A percentile compares a stretch with the other conserved stretches of the same genome.
phyloP scores from a whole-genome alignment of 2,329 filamentous ascomycete species.

The Aspergillus alliaceus region DNA sequence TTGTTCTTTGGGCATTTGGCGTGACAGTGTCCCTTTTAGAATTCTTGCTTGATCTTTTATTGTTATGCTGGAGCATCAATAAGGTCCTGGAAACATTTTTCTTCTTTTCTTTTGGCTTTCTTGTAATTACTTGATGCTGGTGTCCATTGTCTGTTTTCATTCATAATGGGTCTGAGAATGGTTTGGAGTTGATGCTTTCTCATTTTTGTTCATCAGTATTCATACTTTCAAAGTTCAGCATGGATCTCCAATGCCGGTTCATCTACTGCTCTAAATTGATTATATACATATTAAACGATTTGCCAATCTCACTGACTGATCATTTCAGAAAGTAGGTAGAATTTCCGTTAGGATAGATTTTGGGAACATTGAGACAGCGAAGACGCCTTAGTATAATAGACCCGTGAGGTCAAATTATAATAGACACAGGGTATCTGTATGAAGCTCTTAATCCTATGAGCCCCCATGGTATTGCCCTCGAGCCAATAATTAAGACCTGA shows the following conservation, averaged over 20 bases:
- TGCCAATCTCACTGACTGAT: neutral
- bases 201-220: neutral
- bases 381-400: neutral
- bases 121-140: neutral
- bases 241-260: neutral
- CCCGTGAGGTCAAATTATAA: neutral
- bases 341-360: neutral
- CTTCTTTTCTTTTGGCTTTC: neutral
- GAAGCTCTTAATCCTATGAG: neutral
- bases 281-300: neutral
- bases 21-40: constrained; percentile 3
- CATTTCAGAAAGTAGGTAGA: neutral
- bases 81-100: neutral
- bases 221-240: neutral
- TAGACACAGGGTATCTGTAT: neutral
- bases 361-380: neutral
- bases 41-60: constrained; percentile 2
- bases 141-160: neutral
- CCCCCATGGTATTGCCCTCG: neutral
- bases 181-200: neutral
- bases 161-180: neutral
- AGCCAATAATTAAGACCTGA: neutral
- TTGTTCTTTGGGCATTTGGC: constrained; percentile 5
- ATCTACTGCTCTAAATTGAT: neutral
- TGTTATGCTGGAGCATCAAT: constrained; percentile 2